Evolutionary conservation across 768 basidiomycete genomes (phyloP).

Genomic region (Galerina sulciceps): DNA sequence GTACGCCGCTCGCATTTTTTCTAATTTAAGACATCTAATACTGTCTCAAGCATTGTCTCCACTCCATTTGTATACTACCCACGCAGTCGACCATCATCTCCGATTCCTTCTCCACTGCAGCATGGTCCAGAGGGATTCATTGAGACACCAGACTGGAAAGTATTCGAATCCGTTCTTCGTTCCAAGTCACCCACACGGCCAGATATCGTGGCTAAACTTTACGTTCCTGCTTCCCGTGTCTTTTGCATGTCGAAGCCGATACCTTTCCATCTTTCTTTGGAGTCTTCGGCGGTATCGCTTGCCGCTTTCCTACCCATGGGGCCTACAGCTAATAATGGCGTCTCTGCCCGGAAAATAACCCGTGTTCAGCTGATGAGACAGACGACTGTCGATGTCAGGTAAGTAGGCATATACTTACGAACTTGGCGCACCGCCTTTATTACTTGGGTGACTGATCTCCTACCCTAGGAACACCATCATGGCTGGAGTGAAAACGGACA

Average conservation of each 20-base stretch:
- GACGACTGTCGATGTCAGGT: constrained; percentile 69
- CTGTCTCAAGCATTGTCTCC: constrained; percentile 47
- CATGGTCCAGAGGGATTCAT: constrained; percentile 44
- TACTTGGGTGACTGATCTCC: not conserved
- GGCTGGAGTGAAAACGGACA: constrained; percentile 65
- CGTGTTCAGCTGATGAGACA: constrained; percentile 70
- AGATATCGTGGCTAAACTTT: constrained; percentile 46
- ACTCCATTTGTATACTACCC: constrained; percentile 71
- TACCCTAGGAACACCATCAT: constrained; percentile 46
- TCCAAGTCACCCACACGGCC: constrained; percentile 42
- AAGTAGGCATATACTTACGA: not conserved
- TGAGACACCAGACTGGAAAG: constrained; percentile 51
- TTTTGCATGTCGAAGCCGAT: constrained; percentile 63
- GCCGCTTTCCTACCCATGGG: constrained; percentile 63
- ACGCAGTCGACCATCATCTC: constrained; percentile 60
- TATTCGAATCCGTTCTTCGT: constrained; percentile 43
- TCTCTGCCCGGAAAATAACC: constrained; percentile 39
- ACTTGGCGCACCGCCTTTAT: not conserved
- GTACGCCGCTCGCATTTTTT: constrained; percentile 39
- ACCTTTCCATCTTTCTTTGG: constrained; percentile 69
- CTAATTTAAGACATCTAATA: constrained; percentile 7
- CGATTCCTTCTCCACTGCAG: constrained; percentile 52
- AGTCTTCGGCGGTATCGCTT: constrained; percentile 59
- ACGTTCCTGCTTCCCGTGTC: constrained; percentile 62
- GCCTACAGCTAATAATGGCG: constrained; percentile 43